Evolutionary conservation across 2,329 filamentous ascomycete genomes (phyloP).

Genomic region (Lomentospora prolificans): DNA sequence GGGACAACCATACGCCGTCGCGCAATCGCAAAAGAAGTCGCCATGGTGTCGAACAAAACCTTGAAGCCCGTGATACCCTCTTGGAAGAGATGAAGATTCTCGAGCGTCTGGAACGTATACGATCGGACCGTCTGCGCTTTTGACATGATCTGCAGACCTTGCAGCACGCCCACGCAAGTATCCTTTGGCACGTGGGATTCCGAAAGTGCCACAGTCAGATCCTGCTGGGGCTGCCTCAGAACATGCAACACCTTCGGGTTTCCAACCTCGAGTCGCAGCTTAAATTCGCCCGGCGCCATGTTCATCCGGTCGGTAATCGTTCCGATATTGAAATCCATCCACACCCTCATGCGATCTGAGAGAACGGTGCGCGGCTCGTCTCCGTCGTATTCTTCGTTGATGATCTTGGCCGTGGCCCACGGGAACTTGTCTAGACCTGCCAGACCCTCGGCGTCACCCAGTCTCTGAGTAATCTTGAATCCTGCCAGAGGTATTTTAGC

Average conservation of each 20-base stretch:
- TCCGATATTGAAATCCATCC: constrained; percentile 66
- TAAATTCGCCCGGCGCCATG: constrained; percentile 64
- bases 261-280: constrained; percentile 53
- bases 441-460: constrained; percentile 39
- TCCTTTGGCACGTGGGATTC: constrained; percentile 56
- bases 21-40: constrained; percentile 68
- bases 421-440: constrained; percentile 39
- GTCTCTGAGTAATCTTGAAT: constrained; percentile 50
- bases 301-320: constrained; percentile 79
- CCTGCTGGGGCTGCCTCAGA: constrained; percentile 63
- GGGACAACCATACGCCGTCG: constrained; percentile 81
- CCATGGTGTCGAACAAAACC: constrained; percentile 65
- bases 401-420: constrained; percentile 60
- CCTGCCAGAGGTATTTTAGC: constrained; percentile 57
- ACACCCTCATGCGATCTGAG: constrained; percentile 64
- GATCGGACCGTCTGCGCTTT: constrained; percentile 57
- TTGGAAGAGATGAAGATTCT: constrained; percentile 71
- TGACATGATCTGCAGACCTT: constrained; percentile 51
- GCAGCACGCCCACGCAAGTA: constrained; percentile 50
- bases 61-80: constrained; percentile 68
- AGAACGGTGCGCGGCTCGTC: constrained; percentile 59
- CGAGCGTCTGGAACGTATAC: constrained; percentile 55
- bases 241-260: constrained; percentile 54
- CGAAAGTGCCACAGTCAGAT: constrained; percentile 66
- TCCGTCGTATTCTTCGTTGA: constrained; percentile 59